Percentiles rank a stretch among this genome's conserved stretches.
Conservation (phyloP, 2,329 filamentous ascomycete species). For the Colletotrichum tanaceti region DNA sequence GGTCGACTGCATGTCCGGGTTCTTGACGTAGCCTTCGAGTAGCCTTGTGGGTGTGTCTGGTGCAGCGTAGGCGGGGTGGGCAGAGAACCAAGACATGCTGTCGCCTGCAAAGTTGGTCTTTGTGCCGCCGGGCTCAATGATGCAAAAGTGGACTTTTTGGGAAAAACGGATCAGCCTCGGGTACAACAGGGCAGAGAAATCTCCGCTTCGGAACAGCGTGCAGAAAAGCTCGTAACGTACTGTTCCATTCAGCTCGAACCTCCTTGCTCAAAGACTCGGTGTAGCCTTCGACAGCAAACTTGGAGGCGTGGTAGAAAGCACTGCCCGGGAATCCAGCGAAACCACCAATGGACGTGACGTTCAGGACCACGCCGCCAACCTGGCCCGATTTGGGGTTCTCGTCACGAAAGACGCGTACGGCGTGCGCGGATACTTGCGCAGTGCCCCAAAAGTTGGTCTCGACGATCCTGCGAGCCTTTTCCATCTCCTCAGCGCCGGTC, state of each 20-base stretch:
- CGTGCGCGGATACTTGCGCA: constrained; percentile 51
- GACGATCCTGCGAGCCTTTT: constrained; percentile 42
- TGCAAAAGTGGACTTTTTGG: constrained; percentile 53
- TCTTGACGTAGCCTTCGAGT: constrained; percentile 20
- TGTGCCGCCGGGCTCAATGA: constrained; percentile 56
- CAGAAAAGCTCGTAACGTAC: constrained; percentile 44
- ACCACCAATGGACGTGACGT: constrained; percentile 66
- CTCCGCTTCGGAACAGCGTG: neutral
- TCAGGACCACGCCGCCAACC: constrained; percentile 63
- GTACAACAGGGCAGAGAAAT: neutral
- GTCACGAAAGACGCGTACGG: constrained; percentile 54
- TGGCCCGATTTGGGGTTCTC: constrained; percentile 46
- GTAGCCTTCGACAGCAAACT: constrained; percentile 60
- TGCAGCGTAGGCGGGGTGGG: constrained; percentile 53
- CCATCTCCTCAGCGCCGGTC: neutral
- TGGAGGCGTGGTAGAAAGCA: constrained; percentile 55
- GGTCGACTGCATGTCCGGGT: constrained; percentile 18
- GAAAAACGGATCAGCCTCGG: neutral
- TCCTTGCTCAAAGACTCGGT: constrained; percentile 59
- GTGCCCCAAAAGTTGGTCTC: constrained; percentile 58
- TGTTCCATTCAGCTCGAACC: constrained; percentile 56
- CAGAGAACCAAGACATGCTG: constrained; percentile 39
- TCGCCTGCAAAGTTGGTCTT: constrained; percentile 50
- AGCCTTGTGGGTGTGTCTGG: constrained; percentile 48
- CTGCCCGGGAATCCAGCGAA: constrained; percentile 50